Conservation (phyloP, 139 green algal species). For the Coelastrella sp. region DNA sequence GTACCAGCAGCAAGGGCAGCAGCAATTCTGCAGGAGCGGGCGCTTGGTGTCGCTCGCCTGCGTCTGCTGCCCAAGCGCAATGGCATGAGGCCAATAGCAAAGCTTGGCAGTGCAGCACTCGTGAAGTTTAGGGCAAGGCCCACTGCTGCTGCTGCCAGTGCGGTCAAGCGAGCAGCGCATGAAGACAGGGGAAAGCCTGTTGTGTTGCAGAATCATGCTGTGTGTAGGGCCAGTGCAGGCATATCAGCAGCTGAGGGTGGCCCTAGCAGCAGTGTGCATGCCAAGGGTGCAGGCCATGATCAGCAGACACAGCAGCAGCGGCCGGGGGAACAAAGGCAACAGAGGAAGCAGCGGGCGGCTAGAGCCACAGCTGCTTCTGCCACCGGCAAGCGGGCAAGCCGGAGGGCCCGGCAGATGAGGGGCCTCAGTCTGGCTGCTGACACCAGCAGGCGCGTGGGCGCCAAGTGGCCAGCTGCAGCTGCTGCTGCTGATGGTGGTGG, state of each 20-base stretch:
- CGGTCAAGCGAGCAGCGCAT: not conserved
- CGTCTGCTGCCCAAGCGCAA: conserved; percentile 85
- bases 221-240: not conserved
- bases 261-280: not conserved
- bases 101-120: conserved; percentile 64
- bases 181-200: not conserved
- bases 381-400: not conserved
- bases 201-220: not conserved
- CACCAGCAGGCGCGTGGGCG: not conserved
- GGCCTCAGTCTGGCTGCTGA: not conserved
- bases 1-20: conserved; percentile 49
- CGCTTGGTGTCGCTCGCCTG: conserved; percentile 78
- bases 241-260: not conserved
- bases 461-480: not conserved
- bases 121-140: conserved; percentile 54
- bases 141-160: not conserved
- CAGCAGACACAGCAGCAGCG: not conserved
- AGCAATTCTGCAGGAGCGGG: conserved; percentile 59
- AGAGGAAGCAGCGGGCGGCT: not conserved
- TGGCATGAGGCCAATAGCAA: conserved; percentile 85
- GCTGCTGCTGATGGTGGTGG: conserved; percentile 25
- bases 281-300: not conserved
- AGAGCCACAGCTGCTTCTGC: not conserved
- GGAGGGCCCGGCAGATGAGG: not conserved
- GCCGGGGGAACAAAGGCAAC: not conserved